A percentile compares a stretch with the other conserved stretches of the same genome.
Evolutionary conservation across 2,329 filamentous ascomycete species (phyloP).

Genomic region (Leptosphaerulina australis): DNA sequence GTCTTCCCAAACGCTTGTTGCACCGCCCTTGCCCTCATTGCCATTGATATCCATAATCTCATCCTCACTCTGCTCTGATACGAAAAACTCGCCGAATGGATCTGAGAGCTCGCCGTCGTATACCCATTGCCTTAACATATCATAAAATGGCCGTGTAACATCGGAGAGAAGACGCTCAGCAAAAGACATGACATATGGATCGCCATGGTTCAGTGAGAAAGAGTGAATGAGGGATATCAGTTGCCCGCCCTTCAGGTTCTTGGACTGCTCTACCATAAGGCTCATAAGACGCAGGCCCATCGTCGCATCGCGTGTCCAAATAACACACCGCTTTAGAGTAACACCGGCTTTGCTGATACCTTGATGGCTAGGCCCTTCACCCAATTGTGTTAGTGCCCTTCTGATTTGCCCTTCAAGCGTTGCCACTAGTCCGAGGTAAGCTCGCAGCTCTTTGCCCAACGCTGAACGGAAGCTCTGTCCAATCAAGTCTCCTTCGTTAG

Average conservation of each 20-base stretch:
- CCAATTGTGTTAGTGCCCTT: conserved; percentile 75
- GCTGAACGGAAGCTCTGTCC: conserved; percentile 90
- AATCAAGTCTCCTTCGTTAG: conserved; percentile 80
- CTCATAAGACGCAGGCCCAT: conserved; percentile 95
- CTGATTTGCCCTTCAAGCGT: conserved; percentile 92
- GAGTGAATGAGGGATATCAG: conserved; percentile 91
- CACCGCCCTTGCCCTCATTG: conserved; percentile 59
- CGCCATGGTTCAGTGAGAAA: conserved; percentile 91
- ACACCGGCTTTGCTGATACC: conserved; percentile 86
- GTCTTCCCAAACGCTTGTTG: conserved; percentile 95
- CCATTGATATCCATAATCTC: conserved; percentile 48
- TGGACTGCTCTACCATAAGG: conserved; percentile 89
- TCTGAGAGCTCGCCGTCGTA: conserved; percentile 98
- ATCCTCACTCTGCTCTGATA: conserved; percentile 75
- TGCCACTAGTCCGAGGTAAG: conserved; percentile 88
- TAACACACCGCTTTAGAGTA: conserved; percentile 90
- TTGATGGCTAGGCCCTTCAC: conserved; percentile 68
- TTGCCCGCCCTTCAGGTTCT: conserved; percentile 82
- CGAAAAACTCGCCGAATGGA: conserved; percentile 94
- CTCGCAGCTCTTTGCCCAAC: conserved; percentile 80
- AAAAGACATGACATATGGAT: conserved; percentile 91
- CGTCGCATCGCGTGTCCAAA: conserved; percentile 97
- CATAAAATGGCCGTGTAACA: conserved; percentile 93
- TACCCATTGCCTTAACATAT: conserved; percentile 95
- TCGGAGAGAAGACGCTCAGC: conserved; percentile 85